Base-by-base conservation (phyloP, 352 stramenopile species). In the Achlya hypogyna region DNA sequence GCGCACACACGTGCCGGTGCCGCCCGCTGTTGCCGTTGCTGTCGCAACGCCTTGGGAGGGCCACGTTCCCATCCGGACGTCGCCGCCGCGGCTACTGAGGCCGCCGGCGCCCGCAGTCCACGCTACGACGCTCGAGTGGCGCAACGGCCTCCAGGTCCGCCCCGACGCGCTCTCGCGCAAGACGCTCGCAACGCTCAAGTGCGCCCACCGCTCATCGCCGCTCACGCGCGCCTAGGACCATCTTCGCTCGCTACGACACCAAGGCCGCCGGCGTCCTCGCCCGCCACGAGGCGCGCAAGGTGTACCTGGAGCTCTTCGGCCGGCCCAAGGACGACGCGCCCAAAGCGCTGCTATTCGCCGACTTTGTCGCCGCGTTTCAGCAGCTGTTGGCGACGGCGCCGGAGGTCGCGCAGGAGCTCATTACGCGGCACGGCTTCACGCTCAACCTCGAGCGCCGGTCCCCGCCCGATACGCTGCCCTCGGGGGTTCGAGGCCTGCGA, bases 241-340 rank as follows among this genome's bases (percentile, higher is more conserved):
- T 67, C 31, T 67, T 67, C 25, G 22, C 38, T 43, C 32, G 5
- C 14, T 67, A 62, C 51, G 60, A 67, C 51, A n/a, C 31, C 22
- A 62, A 67, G 23, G 29, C 22, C 23, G 27, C 1, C 27, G 60
- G 60, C 12, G 43, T 62, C n/a, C 22, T 67, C n/a, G 32, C 14
- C 8, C 23, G 27, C 62, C 23, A 63, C 43, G 60, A 67, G 12
- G 51, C 23, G 1, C 60, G 43, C 10, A 63, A 47, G 4, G 35
- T 63, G 35, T 63, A 34, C 29, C 20, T 22, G n/a, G 54, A 63
- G 3, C 42, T 63, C n/a, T 34, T 63, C 6, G 1, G 29, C 10
- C 54, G 29, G 10, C 35, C 54, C 34, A 63, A 63, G 23, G 54
- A 38, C 12, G 28, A 12, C 20, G 54, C 54, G n/a, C 54, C 54